Base-by-base conservation (phyloP, 1,284 basidiomycete species). In the Tausonia pullulans region DNA sequence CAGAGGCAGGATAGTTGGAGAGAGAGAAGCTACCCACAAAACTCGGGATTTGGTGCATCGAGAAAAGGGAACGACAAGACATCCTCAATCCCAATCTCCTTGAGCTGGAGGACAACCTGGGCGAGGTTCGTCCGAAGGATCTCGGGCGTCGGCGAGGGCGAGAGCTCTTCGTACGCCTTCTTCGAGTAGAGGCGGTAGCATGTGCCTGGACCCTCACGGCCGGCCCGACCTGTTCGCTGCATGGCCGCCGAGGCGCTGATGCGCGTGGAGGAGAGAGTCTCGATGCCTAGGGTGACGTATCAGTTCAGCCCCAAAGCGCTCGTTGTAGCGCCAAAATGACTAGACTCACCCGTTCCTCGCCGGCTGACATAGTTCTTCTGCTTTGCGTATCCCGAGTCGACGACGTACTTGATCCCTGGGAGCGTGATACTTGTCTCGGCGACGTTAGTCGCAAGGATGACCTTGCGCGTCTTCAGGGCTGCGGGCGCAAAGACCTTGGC, bases 361-460 rank as follows among this genome's bases (percentile, higher is more conserved):
- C 80, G 79, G 53, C 85, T 83, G 53, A 90, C 74, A 74, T 88
- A 94, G 65, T 87, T 82, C 76, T 96, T 96, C 76, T 98, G 93
- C 76, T 99, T 99, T 71, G 88, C 90, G 75, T 94, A 87, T 0
- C 93, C 93, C 0, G 89, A 87, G 75, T 99, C 95, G 58, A 99
- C 87, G 6, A 99, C 95, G 74, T 91, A 98, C 66, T 84, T 87
- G 63, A 98, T 87, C 2, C 94, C 94, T 4, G 94, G 92, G 71
- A 99, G 96, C 4, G 95, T 98, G 74, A 99, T 90, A 39, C 89
- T 92, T 0, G 96, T 98, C 76, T 98, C 95, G n/a, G 95, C 93
- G 61, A 97, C 92, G 75, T 96, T 97, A 13, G 93, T 97, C 0
- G 92, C 87, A 43, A 98, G 80, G 65, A 98, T 90, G 72, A 94